A percentile compares a stretch with the other conserved stretches of the same genome.
These are phyloP conservation scores for Quercus cerris DNA, from an alignment of 306 rosid species.

Conservation along the genomic window DNA sequence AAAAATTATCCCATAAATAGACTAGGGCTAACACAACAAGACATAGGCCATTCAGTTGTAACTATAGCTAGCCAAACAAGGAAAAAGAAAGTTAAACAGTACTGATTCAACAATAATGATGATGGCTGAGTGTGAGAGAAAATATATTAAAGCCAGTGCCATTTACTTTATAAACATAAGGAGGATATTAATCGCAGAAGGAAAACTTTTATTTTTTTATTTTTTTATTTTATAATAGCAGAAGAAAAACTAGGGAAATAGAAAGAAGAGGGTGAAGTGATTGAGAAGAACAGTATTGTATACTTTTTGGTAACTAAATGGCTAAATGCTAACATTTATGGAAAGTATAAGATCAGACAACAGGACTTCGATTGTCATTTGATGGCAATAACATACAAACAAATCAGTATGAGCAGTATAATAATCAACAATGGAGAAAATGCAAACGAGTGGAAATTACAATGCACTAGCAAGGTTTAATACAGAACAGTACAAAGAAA, in stretches of 20 bases:
- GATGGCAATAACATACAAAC: too few species aligned
- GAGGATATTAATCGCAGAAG: background rate
- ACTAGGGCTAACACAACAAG: background rate
- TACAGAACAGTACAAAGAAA: too few species aligned
- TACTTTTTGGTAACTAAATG: background rate
- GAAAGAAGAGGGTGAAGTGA: background rate
- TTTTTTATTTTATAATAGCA: background rate
- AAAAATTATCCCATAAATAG: background rate
- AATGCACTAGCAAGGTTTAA: too few species aligned
- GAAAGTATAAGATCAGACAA: background rate
- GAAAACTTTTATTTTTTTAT: too few species aligned
- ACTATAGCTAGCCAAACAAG: background rate
- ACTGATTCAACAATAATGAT: background rate
- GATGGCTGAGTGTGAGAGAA: background rate
- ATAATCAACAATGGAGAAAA: background rate
- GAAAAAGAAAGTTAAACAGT: background rate
- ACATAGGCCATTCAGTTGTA: background rate
- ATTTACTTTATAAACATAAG: background rate
- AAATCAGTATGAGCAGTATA: background rate
- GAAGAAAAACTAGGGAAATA: background rate
- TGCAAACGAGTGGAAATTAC: background rate
- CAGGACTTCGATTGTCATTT: background rate
- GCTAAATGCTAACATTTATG: background rate
- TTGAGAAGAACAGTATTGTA: background rate
- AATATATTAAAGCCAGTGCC: background rate